Percentiles rank a stretch among this genome's conserved stretches.
These are phyloP conservation scores for Pythium phragmitis DNA, from an alignment of 352 stramenopile genomes.

Conservation along the genomic window DNA sequence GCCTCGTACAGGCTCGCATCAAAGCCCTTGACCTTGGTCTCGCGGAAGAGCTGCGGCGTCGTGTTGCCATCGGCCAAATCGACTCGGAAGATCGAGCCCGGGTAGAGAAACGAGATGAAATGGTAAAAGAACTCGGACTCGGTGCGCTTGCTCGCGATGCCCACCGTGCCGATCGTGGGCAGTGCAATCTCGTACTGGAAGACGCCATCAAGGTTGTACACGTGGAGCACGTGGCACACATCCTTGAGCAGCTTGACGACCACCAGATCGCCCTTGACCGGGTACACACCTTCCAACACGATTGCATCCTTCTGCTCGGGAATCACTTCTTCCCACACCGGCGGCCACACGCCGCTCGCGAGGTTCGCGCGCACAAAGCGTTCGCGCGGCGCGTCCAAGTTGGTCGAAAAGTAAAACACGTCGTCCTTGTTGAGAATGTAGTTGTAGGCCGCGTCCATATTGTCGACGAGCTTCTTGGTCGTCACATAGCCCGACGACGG, in stretches of 20 bases:
- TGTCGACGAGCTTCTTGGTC: constrained; percentile 82
- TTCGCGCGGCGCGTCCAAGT: constrained; percentile 76
- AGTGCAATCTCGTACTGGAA: constrained; percentile 75
- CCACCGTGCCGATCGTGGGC: constrained; percentile 66
- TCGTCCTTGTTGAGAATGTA: constrained; percentile 89
- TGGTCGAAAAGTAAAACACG: constrained; percentile 87
- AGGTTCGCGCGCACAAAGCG: constrained; percentile 56
- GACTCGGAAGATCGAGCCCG: constrained; percentile 74
- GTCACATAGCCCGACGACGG: constrained; percentile 34
- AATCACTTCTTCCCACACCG: constrained; percentile 80
- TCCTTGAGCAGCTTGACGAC: constrained; percentile 83
- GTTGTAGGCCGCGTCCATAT: constrained; percentile 81
- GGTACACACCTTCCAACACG: constrained; percentile 74
- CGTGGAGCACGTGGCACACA: constrained; percentile 73
- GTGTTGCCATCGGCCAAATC: constrained; percentile 44
- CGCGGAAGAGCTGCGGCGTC: constrained; percentile 54
- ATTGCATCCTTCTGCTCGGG: constrained; percentile 66
- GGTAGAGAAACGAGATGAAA: constrained; percentile 87
- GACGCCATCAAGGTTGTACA: constrained; percentile 73
- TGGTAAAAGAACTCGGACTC: constrained; percentile 88
- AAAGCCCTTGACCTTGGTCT: constrained; percentile 85
- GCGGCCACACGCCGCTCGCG: constrained; percentile 20
- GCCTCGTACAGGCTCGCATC: constrained; percentile 78
- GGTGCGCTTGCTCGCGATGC: constrained; percentile 64
- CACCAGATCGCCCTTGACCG: constrained; percentile 62